Base-by-base conservation (phyloP, 177 flowering plant species). In the Vitis hybrid region DNA sequence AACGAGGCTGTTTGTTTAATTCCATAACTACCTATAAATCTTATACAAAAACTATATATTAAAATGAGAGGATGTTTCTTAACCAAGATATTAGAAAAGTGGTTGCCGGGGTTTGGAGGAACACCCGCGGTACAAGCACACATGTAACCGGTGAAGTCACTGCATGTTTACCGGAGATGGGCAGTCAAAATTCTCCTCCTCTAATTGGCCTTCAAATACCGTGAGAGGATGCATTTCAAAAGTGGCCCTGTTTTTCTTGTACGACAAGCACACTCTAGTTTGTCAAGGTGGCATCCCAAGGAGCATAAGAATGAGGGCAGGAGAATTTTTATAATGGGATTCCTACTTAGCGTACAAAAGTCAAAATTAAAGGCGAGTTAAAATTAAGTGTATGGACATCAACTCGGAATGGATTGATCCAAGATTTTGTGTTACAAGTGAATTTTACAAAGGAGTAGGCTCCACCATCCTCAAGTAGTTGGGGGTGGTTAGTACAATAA, bases 41-140 rank as follows among this genome's bases (percentile, higher is more conserved):
- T 6, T 1, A 40, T 40, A 40, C 46, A 40, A 40, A 40, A 40
- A 40, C 46, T 40, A 40, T 40, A 40, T 7, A 7, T 40, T 40
- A 40, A 4, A 40, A 40, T 40, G 1, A 40, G 46, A 40, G 46
- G 46, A 40, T 7, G 46, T 40, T 6, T 40, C 46, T 40, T 40
- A 40, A 40, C 46, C 8, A 68, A 57, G 6, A 60, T 32, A 64
- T 72, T 66, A 56, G 62, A 70, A 52, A 69, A 73, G 67, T 9
- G 30, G 74, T 64, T 83, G 89, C 82, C 78, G 84, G 82, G 80
- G 58, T 70, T 75, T 74, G 51, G 70, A 54, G 82, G 70, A 77
- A 81, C 89, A 84, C 62, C 85, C 88, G 81, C 70, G 62, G 86
- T 83, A 74, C 87, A 86, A 72, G 86, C 82, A 72, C 77, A 79